phyloP scores from a whole-genome alignment of 352 stramenopile species.

The Peronospora destructor region DNA sequence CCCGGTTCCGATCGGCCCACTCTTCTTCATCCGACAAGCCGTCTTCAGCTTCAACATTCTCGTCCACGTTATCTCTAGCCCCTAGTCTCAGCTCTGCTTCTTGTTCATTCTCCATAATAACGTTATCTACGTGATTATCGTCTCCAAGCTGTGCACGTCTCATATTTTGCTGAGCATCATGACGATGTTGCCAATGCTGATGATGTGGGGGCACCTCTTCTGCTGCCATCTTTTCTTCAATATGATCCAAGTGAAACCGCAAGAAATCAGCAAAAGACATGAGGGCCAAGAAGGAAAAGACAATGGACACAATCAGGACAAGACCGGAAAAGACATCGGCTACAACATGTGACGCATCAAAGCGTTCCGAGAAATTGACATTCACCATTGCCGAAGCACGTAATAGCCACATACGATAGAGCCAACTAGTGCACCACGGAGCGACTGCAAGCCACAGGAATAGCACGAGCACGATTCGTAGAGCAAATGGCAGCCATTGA shows the following conservation, averaged over 20 bases:
- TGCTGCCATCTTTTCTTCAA: conserved; percentile 55
- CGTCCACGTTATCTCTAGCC: conserved; percentile 35
- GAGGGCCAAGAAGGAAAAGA: conserved; percentile 91
- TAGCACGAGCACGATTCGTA: conserved; percentile 69
- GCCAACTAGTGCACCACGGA: conserved; percentile 88
- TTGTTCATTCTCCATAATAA: conserved; percentile 15
- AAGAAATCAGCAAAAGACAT: conserved; percentile 93
- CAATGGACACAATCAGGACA: conserved; percentile 87
- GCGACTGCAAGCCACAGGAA: conserved; percentile 85
- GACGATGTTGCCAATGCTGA: conserved; percentile 24
- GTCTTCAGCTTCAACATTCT: conserved; percentile 31
- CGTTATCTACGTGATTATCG: conserved; percentile 10
- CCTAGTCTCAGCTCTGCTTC: conserved; percentile 30
- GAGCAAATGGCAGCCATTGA: conserved; percentile 85
- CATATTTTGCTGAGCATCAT: conserved; percentile 9
- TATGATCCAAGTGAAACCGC: conserved; percentile 86
- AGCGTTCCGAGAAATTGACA: conserved; percentile 74
- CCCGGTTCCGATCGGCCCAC: conserved; percentile 24
- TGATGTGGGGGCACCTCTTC: conserved; percentile 17
- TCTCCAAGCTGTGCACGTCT: conserved; percentile 22
- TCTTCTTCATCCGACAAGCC: conserved; percentile 56
- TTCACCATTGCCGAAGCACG: conserved; percentile 80
- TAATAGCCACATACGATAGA: conserved; percentile 92
- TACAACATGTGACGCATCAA: conserved; percentile 62
- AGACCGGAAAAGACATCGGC: conserved; percentile 86